A percentile compares a stretch with the other conserved stretches of the same genome.
Conservation (phyloP, 225 moss, liverwort and hornwort genomes). For the Climacium dendroides region DNA sequence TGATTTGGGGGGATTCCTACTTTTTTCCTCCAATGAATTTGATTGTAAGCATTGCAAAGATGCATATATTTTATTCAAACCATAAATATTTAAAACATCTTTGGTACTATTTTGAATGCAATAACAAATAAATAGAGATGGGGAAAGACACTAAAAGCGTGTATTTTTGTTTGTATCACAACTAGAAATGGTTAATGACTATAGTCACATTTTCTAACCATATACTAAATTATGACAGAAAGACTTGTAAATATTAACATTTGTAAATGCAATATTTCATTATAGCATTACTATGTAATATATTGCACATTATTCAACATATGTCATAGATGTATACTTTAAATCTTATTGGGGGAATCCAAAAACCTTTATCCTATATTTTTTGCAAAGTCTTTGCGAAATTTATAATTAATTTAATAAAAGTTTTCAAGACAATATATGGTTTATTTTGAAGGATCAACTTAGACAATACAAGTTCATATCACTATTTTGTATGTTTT, state of each 20-base stretch:
- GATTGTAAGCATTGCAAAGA: too few species aligned
- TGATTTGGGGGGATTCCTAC: neutral
- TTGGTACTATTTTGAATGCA: neutral
- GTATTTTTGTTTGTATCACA: neutral
- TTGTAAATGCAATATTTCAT: too few species aligned
- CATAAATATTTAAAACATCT: too few species aligned
- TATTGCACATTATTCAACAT: neutral
- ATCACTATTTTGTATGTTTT: rapidly evolving
- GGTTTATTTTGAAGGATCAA: neutral
- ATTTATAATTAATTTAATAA: neutral
- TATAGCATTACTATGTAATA: neutral
- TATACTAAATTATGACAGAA: neutral
- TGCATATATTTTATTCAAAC: neutral
- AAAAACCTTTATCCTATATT: neutral
- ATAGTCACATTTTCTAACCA: neutral
- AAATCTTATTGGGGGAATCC: neutral
- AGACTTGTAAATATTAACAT: neutral
- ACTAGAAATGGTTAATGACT: neutral
- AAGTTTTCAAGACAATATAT: too few species aligned
- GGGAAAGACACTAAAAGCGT: rapidly evolving
- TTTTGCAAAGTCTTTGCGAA: rapidly evolving
- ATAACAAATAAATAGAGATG: neutral
- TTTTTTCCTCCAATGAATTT: neutral
- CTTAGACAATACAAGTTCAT: rapidly evolving
- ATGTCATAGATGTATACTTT: rapidly evolving